A percentile compares a stretch with the other conserved stretches of the same genome.
Evolutionary conservation across 2,329 filamentous ascomycete species (phyloP).

Genomic region (Microsporum canis): DNA sequence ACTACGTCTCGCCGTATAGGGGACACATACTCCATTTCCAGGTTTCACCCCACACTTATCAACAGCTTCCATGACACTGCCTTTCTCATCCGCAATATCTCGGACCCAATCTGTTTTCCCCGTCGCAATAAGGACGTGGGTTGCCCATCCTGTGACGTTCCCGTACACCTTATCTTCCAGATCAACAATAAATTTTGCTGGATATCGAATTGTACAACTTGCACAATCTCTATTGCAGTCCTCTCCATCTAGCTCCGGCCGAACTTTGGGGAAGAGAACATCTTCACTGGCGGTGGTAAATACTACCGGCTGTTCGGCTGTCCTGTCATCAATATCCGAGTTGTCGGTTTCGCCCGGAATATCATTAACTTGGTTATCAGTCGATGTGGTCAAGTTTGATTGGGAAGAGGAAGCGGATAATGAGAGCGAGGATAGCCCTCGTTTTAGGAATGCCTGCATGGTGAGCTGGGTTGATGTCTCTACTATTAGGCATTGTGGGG

Average conservation of each 20-base stretch:
- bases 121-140: constrained; percentile 86
- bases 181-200: constrained; percentile 61
- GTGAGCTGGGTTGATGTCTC: not conserved
- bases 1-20: not conserved
- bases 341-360: constrained; percentile 11
- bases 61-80: constrained; percentile 71
- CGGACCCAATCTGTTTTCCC: constrained; percentile 90
- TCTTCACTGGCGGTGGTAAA: constrained; percentile 40
- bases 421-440: constrained; percentile 9
- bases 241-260: constrained; percentile 69
- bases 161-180: constrained; percentile 72
- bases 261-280: constrained; percentile 61
- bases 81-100: constrained; percentile 78
- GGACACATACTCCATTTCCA: constrained; percentile 31
- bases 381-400: not conserved
- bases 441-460: constrained; percentile 9
- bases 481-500: not conserved
- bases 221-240: constrained; percentile 83
- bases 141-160: constrained; percentile 72
- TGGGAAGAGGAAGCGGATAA: not conserved
- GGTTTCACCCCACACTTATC: constrained; percentile 34
- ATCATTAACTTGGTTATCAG: not conserved
- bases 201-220: constrained; percentile 67
- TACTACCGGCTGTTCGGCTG: constrained; percentile 19
- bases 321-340: constrained; percentile 3